Evolutionary conservation across 257 asterid genomes (phyloP), one percentile per base, ranked within the genome.

Genomic region (Rehmannia glutinosa): DNA sequence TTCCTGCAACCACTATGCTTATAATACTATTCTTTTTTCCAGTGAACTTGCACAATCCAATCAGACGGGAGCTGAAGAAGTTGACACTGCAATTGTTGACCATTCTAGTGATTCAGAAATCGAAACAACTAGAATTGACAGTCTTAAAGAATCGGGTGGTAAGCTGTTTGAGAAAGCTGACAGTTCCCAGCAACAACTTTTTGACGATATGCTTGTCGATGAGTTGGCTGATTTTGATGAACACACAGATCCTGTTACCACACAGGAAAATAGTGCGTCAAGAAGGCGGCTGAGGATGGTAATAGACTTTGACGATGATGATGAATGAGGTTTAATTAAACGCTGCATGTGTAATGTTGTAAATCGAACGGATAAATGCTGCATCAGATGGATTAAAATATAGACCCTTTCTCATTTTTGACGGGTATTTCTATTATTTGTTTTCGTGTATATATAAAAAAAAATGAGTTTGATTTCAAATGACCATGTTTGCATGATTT

Each of bases 251-350:
- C 65, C 67, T 16, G 64, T 50, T 62, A 45, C 73, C 35, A 45
- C 79, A 30, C 83, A 68, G 57, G 75, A 68, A 23, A 39, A 55
- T 17, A 53, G 77, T 64, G 73, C 62, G 19, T 49, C 77, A 8
- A 90, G 97, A 78, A 87, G 97, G 82, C 87, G 81, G 41, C 69
- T 74, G 43, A 80, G 94, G 75, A 85, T 87, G 94, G 84, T 92
- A 24, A 70, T 92, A 54, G 96, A 92, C 73, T 58, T 71, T 8
- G 96, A 88, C 6, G 81, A 77, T 33, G 98, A 92, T 6, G 96
- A 90, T 12, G 96, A 84, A 47, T 87, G 64, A 76, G 11, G 41
- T 63, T 8, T 19, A 16, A 32, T 21, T 20, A 28, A 21, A 56
- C 41, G 66, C 7, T 39, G 25, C 19, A 20, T 21, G 17, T 46